Percentiles rank a stretch among this genome's conserved stretches.
Evolutionary conservation across 179 eudicot species (phyloP).

Genomic region (Patellifolia procumbens): DNA sequence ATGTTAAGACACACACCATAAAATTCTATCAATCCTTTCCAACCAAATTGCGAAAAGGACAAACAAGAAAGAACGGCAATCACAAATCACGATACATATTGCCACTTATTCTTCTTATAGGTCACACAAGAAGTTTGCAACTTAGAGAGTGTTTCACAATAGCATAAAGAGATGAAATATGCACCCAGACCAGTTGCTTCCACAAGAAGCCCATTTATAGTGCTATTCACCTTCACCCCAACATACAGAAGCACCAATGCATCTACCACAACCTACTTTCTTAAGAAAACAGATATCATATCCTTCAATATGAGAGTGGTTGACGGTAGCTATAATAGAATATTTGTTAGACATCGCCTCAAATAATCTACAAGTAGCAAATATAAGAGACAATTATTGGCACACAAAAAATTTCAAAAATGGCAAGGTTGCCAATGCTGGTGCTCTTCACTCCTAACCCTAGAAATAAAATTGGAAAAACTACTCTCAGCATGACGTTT

Average conservation of each 20-base stretch:
- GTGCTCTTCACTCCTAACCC: not conserved
- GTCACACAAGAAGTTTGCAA: not conserved
- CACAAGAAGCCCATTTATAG: not conserved
- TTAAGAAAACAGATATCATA: too few relatives aligned
- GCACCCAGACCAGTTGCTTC: not conserved
- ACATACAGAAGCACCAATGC: not conserved
- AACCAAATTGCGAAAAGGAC: not conserved
- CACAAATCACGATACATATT: too few relatives aligned
- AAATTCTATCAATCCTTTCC: not conserved
- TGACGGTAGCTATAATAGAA: too few relatives aligned
- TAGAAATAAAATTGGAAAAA: not conserved
- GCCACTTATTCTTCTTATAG: not conserved
- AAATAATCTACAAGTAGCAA: not conserved
- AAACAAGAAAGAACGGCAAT: not conserved
- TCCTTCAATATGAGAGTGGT: not conserved
- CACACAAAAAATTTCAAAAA: too few relatives aligned
- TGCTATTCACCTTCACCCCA: not conserved
- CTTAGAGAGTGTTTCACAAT: not conserved
- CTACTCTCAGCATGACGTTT: not conserved
- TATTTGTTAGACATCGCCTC: too few relatives aligned
- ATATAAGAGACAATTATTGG: not conserved
- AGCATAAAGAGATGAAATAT: not conserved
- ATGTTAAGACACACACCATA: not conserved
- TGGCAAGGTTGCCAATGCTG: not conserved
- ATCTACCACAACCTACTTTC: not conserved